Evolutionary conservation across 768 basidiomycete species (phyloP).

Genomic region (Crepidotus variabilis): DNA sequence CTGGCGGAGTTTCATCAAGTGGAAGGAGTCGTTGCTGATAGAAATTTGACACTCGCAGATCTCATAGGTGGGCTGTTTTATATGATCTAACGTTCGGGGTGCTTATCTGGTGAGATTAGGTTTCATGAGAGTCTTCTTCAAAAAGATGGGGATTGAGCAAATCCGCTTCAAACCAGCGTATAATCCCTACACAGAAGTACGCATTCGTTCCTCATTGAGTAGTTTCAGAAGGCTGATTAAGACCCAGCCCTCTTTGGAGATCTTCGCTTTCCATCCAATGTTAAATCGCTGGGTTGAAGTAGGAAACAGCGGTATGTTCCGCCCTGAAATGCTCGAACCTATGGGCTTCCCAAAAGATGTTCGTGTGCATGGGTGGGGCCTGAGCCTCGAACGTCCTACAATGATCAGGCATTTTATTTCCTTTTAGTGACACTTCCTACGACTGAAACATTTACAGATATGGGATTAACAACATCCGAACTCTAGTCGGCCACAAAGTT

Average conservation of each 20-base stretch:
- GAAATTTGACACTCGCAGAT: constrained; percentile 87
- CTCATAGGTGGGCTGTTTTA: constrained; percentile 67
- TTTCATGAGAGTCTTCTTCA: constrained; percentile 98
- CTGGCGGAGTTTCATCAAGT: constrained; percentile 99
- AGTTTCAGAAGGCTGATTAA: background rate
- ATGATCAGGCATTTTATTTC: constrained; percentile 83
- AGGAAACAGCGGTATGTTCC: constrained; percentile 99
- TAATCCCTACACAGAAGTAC: constrained; percentile 95
- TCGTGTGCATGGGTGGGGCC: constrained; percentile 95
- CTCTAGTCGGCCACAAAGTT: constrained; percentile 96
- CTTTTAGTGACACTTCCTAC: background rate
- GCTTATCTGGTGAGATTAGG: constrained; percentile 39
- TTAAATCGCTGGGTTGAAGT: constrained; percentile 96
- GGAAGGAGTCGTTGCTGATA: constrained; percentile 98
- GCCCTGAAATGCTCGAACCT: constrained; percentile 98
- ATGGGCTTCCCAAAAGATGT: constrained; percentile 98
- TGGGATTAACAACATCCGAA: constrained; percentile 95
- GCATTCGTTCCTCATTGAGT: background rate
- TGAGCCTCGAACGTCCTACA: constrained; percentile 91
- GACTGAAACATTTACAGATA: constrained; percentile 50
- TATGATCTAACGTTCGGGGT: background rate
- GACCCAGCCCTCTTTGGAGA: constrained; percentile 86
- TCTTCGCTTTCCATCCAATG: constrained; percentile 96
- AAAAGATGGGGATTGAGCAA: constrained; percentile 93
- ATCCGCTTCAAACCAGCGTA: constrained; percentile 98